phyloP scores from a whole-genome alignment of 164 flowering plant genomes.

The Piper longum region DNA sequence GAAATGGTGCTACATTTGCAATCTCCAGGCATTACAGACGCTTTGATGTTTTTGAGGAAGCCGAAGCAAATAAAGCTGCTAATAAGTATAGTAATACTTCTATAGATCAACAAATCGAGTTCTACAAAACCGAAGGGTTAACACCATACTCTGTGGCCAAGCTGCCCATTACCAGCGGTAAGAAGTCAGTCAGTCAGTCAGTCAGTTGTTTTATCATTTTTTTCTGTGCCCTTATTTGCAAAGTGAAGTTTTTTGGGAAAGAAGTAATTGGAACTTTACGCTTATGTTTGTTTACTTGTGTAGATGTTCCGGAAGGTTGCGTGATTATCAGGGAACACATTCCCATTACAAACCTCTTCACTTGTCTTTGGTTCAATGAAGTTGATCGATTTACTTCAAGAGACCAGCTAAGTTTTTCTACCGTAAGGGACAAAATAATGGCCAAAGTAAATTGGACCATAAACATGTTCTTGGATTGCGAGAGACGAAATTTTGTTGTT shows the following conservation, averaged over 20 bases:
- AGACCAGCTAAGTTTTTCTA: slow-evolving; percentile 89
- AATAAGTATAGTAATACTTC: slow-evolving; percentile 80
- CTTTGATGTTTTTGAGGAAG: slow-evolving; percentile 88
- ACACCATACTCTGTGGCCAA: slow-evolving; percentile 74
- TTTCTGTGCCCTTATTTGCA: neutral
- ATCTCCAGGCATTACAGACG: slow-evolving; percentile 90
- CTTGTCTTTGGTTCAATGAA: slow-evolving; percentile 96
- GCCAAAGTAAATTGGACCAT: slow-evolving; percentile 52
- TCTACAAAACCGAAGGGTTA: slow-evolving; percentile 74
- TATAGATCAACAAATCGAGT: slow-evolving; percentile 72
- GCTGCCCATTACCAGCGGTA: slow-evolving; percentile 94
- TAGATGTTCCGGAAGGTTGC: slow-evolving; percentile 99
- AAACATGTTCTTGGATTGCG: slow-evolving; percentile 88
- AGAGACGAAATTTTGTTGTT: slow-evolving; percentile 82
- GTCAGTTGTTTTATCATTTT: slow-evolving; percentile 1
- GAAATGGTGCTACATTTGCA: slow-evolving; percentile 70
- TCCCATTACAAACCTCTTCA: slow-evolving; percentile 78
- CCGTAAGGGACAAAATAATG: slow-evolving; percentile 69
- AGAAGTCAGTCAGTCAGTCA: slow-evolving; percentile 6
- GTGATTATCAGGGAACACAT: slow-evolving; percentile 77
- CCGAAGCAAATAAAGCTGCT: slow-evolving; percentile 95
- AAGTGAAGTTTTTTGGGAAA: neutral
- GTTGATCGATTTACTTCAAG: slow-evolving; percentile 94
- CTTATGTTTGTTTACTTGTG: slow-evolving; percentile 2
- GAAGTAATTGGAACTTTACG: neutral